These are phyloP conservation scores for Amylostereum areolatum DNA, from an alignment of 1,284 basidiomycete genomes.

Conservation along the genomic window DNA sequence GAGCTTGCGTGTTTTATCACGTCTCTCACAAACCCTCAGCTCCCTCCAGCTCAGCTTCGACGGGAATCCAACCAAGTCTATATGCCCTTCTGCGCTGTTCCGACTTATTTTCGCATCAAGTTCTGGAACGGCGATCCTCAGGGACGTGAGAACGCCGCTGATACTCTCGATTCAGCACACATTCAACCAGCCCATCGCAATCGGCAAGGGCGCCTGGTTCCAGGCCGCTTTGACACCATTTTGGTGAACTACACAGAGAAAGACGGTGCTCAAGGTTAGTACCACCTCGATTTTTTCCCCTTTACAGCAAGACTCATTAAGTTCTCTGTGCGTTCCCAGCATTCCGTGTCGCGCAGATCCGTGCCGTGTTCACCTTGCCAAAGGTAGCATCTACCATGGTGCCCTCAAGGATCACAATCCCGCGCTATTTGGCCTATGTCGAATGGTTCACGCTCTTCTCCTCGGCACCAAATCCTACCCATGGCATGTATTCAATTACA, in stretches of 20 bases:
- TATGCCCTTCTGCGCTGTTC: neutral
- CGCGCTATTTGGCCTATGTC: slow-evolving; percentile 22
- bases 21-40: no score
- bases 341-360: slow-evolving; percentile 17
- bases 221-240: slow-evolving; percentile 16
- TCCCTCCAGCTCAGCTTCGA: no score
- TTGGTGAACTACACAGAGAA: slow-evolving; percentile 5
- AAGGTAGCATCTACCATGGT: slow-evolving; percentile 4
- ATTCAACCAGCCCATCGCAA: neutral
- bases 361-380: slow-evolving; percentile 18
- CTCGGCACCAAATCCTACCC: neutral
- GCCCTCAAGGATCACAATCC: slow-evolving; percentile 3
- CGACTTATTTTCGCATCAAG: neutral
- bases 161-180: neutral
- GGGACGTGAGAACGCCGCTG: neutral
- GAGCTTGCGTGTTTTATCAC: neutral
- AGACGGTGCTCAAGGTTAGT: neutral
- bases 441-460: slow-evolving; percentile 25
- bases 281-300: neutral
- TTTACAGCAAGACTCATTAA: neutral
- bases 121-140: neutral
- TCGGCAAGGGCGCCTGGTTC: neutral
- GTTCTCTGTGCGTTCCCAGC: slow-evolving; percentile 5
- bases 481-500: slow-evolving; percentile 11
- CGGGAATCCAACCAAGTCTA: neutral